A percentile compares a stretch with the other conserved stretches of the same genome.
Evolutionary conservation across 306 rosid species (phyloP).

Genomic region (Echinosophora koreensis): DNA sequence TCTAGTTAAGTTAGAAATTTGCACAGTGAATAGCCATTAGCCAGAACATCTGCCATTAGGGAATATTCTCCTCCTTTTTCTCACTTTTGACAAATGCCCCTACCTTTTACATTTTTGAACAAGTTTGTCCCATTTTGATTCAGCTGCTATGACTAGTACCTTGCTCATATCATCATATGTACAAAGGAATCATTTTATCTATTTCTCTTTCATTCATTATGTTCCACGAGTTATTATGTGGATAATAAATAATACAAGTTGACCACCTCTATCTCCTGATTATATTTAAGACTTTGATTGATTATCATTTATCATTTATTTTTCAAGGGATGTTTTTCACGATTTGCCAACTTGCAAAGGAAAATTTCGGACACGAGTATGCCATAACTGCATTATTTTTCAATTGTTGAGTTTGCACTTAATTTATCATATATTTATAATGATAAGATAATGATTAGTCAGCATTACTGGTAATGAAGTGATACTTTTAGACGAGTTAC

Average conservation of each 20-base stretch:
- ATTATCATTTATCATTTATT: not conserved
- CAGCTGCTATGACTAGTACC: slow-evolving; percentile 42
- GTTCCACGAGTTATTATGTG: not conserved
- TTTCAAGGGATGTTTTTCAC: slow-evolving; percentile 26
- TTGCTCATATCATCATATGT: slow-evolving; percentile 10
- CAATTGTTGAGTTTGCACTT: not conserved
- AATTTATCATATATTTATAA: not conserved
- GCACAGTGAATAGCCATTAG: slow-evolving; percentile 32
- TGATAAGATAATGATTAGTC: not conserved
- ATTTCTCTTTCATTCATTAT: no score
- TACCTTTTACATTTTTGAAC: slow-evolving; percentile 29
- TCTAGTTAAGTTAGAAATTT: slow-evolving; percentile 18
- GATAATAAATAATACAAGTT: slow-evolving; percentile 45
- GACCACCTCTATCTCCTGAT: slow-evolving; percentile 24
- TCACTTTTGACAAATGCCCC: slow-evolving; percentile 42
- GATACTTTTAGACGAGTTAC: not conserved
- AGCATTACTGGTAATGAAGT: not conserved
- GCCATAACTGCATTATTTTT: not conserved
- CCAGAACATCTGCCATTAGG: slow-evolving; percentile 39
- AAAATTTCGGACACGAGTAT: slow-evolving; percentile 28
- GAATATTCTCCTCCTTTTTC: slow-evolving; percentile 53
- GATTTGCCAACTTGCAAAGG: slow-evolving; percentile 37
- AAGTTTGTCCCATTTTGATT: slow-evolving; percentile 41
- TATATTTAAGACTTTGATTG: not conserved
- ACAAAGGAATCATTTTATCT: not conserved